These are phyloP conservation scores for Helminthosporium solani DNA, from an alignment of 2,329 filamentous ascomycete genomes.

Conservation along the genomic window DNA sequence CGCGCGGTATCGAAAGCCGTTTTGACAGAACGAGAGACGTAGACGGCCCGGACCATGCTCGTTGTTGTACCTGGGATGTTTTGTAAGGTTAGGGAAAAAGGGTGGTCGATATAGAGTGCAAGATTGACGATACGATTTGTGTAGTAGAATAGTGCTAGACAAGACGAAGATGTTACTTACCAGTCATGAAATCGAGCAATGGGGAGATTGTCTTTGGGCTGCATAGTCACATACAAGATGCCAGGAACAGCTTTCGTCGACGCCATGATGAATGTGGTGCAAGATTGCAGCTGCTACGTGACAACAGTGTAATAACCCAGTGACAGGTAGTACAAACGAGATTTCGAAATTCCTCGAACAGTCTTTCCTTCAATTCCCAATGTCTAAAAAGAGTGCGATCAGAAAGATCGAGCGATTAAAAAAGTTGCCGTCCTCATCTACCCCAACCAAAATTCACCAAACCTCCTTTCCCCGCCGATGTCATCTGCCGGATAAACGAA, in stretches of 20 bases:
- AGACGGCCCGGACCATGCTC: conserved; percentile 84
- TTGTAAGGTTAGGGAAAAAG: background rate
- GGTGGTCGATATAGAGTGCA: conserved; percentile 41
- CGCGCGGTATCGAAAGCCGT: conserved; percentile 77
- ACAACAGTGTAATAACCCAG: background rate
- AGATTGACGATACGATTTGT: conserved; percentile 47
- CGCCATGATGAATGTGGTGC: conserved; percentile 38
- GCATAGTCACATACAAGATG: conserved; percentile 84
- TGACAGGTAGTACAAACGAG: background rate
- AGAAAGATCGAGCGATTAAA: too few species aligned
- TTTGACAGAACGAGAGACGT: conserved; percentile 70
- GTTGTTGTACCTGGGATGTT: conserved; percentile 67
- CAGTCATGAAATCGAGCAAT: conserved; percentile 73
- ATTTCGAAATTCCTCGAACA: background rate
- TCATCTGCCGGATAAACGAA: background rate
- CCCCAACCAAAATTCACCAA: too few species aligned
- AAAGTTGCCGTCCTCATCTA: too few species aligned
- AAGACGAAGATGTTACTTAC: conserved; percentile 26
- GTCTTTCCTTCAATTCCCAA: too few species aligned
- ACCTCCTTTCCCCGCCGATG: background rate
- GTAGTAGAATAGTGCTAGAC: conserved; percentile 20
- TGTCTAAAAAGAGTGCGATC: background rate
- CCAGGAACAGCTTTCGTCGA: conserved; percentile 53
- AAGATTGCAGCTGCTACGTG: background rate
- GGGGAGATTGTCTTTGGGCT: conserved; percentile 67